phyloP scores from a whole-genome alignment of 805 yeast species.

The Hanseniaspora thailandica region DNA sequence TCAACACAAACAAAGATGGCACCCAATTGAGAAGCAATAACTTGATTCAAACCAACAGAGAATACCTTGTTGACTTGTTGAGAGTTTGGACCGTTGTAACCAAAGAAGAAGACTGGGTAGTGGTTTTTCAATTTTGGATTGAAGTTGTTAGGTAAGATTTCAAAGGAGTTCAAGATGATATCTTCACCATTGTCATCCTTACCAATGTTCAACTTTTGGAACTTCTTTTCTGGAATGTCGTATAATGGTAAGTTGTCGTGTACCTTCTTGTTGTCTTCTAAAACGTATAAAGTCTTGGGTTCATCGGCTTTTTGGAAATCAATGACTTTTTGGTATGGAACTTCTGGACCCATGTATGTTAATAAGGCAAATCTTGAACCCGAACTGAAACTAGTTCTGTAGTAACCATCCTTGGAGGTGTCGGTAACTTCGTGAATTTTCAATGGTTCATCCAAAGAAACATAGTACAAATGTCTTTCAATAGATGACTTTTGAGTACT shows the following conservation, averaged over 20 bases:
- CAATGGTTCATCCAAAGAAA: conserved; percentile 39
- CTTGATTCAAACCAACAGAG: conserved; percentile 55
- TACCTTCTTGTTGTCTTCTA: conserved; percentile 36
- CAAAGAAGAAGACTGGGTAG: conserved; percentile 80
- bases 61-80: conserved; percentile 63
- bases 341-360: conserved; percentile 63
- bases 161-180: conserved; percentile 51
- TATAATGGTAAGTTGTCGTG: conserved; percentile 32
- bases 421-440: conserved; percentile 38
- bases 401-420: conserved; percentile 50
- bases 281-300: conserved; percentile 25
- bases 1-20: conserved; percentile 90
- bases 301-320: conserved; percentile 35
- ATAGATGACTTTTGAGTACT: conserved; percentile 68
- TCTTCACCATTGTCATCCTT: conserved; percentile 37
- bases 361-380: conserved; percentile 65
- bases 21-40: conserved; percentile 62
- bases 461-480: conserved; percentile 73
- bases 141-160: conserved; percentile 67
- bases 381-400: conserved; percentile 59
- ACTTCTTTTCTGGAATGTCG: conserved; percentile 45
- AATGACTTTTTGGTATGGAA: conserved; percentile 68
- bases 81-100: conserved; percentile 93
- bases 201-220: conserved; percentile 44
- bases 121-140: conserved; percentile 37